Conservation (phyloP, 495 filamentous ascomycete species). For the Hyaloscypha hepaticicola region DNA sequence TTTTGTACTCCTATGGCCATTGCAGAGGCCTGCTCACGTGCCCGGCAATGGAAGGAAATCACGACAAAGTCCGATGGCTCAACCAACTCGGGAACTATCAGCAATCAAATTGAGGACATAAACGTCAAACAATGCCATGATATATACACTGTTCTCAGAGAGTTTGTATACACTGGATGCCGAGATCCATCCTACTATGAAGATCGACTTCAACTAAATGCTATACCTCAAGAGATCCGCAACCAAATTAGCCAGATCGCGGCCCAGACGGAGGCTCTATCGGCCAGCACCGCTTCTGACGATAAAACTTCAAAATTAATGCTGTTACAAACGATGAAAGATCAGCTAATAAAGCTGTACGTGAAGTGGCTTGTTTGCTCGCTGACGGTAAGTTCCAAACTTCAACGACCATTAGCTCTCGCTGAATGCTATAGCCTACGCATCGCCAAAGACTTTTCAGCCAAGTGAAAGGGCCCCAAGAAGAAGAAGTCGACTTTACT, state of each 20-base stretch:
- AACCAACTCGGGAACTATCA: neutral
- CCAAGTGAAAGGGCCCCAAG: neutral
- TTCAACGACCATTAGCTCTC: neutral
- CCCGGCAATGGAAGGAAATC: slow-evolving; percentile 1
- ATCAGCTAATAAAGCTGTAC: slow-evolving; percentile 2
- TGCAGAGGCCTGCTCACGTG: neutral
- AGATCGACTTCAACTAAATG: neutral
- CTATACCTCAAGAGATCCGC: neutral
- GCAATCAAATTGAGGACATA: neutral
- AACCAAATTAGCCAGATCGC: neutral
- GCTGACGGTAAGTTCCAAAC: slow-evolving; percentile 1
- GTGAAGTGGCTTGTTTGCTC: slow-evolving; percentile 10
- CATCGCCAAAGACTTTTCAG: neutral
- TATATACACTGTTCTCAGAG: neutral
- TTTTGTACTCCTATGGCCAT: neutral
- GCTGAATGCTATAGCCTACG: neutral
- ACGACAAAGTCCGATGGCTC: neutral
- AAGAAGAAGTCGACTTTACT: slow-evolving; percentile 9
- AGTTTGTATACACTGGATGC: neutral
- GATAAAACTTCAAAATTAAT: neutral
- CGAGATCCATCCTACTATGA: neutral
- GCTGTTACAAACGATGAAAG: neutral
- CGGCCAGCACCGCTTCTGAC: neutral
- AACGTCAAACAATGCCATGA: neutral
- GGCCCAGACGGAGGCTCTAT: too few species aligned